Evolutionary conservation across 495 filamentous ascomycete genomes (phyloP), one percentile per base, ranked within the genome.

Genomic region (Penicillium desertorum): DNA sequence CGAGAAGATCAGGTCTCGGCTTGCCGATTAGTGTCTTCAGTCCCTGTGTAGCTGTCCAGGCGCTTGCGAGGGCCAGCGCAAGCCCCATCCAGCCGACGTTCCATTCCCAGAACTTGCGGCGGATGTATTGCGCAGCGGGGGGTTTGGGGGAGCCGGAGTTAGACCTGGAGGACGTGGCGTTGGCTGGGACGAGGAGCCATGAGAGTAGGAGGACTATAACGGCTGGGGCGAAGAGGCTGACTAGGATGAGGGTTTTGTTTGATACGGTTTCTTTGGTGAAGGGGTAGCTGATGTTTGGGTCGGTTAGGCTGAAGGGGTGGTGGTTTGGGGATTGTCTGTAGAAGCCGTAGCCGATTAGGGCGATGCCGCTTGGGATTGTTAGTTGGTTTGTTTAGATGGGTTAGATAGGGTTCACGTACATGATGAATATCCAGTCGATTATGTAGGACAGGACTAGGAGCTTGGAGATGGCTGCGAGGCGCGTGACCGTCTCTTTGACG

Each of bases 41-140:
- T 1, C 81, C 84, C 53, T 87, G 69, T 0, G 86, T 87, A 32
- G 88, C 68, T 62, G 84, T 76, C 62, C 81, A 86, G 0, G 76
- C 74, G 8, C 75, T 69, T 0, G 84, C 85, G 4, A 83, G 63
- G 0, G 79, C 72, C 12, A 89, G 61, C 0, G 59, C 86, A 5
- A 90, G 70, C 0, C 87, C 87, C 65, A 88, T 73, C 81, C 83
- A 84, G 14, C 81, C 86, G 3, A 76, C 80, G 59, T 87, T 84
- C 77, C 79, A 83, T 62, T 86, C 86, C 82, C 87, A 89, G 77
- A 59, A 53, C 42, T 63, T 68, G 53, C 60, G 62, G 41, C 52
- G 61, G 17, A 65, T 49, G 5, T 75, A 56, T 27, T 71, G 62
- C n/a, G 68, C 51, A 41, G 48, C 58, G 3, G 77, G 69, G 4